phyloP scores from a whole-genome alignment of 2,329 filamentous ascomycete species.

The Emergomyces pasteurianus region DNA sequence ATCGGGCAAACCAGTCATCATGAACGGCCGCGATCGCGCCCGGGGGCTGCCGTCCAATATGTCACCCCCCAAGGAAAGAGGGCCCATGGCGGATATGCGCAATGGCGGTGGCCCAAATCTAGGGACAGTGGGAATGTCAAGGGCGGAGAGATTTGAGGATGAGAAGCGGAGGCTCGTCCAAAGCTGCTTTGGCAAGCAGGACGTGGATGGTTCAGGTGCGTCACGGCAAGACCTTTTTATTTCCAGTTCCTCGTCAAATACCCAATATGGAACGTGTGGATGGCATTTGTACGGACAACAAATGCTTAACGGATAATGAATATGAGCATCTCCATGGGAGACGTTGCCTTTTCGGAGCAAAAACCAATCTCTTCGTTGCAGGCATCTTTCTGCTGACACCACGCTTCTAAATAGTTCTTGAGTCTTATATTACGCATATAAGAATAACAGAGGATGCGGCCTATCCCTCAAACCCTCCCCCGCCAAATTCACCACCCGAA shows the following conservation, averaged over 20 bases:
- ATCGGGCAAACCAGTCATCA: constrained; percentile 17
- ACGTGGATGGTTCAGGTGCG: constrained; percentile 74
- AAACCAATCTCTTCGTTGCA: not conserved
- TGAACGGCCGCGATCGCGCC: constrained; percentile 27
- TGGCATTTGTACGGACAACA: not conserved
- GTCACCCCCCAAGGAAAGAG: constrained; percentile 21
- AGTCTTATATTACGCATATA: constrained; percentile 98
- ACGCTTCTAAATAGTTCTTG: constrained; percentile 41
- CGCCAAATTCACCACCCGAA: constrained; percentile 59
- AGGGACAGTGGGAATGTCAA: constrained; percentile 25
- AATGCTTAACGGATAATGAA: not conserved
- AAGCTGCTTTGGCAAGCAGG: constrained; percentile 85
- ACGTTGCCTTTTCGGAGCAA: not conserved
- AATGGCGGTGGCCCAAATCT: constrained; percentile 18
- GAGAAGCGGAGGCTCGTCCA: constrained; percentile 92
- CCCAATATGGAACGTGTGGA: not conserved
- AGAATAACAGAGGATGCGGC: constrained; percentile 76
- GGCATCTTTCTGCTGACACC: constrained; percentile 12
- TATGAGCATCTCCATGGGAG: not conserved
- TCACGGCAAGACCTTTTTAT: constrained; percentile 13
- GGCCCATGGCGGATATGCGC: constrained; percentile 23
- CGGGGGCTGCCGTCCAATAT: constrained; percentile 21
- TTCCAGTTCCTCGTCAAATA: not conserved
- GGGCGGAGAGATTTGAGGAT: constrained; percentile 85
- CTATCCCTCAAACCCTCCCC: constrained; percentile 72